A percentile compares a stretch with the other conserved stretches of the same genome.
phyloP scores from a whole-genome alignment of 345 rosid species.

The Eucalyptus marginata region DNA sequence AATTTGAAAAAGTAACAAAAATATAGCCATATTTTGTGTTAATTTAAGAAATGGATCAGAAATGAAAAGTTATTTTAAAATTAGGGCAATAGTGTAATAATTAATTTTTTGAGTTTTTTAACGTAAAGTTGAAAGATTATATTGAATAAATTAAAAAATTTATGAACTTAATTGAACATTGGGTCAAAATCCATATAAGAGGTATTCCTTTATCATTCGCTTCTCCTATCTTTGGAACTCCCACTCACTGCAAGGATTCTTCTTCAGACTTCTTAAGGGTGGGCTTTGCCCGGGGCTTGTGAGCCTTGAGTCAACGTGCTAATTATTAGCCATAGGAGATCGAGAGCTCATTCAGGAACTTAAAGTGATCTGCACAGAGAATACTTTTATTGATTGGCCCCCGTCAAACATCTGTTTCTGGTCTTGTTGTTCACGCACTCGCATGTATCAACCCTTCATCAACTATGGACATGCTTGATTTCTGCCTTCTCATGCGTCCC shows the following conservation, averaged over 20 bases:
- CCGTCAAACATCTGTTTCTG: background rate
- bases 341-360: background rate
- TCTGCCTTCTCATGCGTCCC: background rate
- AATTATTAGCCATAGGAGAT: background rate
- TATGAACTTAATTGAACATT: too few relatives aligned
- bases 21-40: background rate
- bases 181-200: background rate
- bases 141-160: background rate
- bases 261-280: too few relatives aligned
- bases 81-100: background rate
- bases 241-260: too few relatives aligned
- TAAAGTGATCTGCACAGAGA: background rate
- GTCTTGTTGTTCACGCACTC: background rate
- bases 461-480: background rate
- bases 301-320: background rate
- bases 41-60: background rate
- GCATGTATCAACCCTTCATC: background rate
- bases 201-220: background rate
- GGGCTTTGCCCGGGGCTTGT: background rate
- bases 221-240: background rate
- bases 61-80: too few relatives aligned
- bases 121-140: background rate
- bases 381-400: background rate
- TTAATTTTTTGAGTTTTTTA: background rate
- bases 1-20: background rate